Percentiles rank a stretch among this genome's conserved stretches.
phyloP scores from a whole-genome alignment of 306 rosid species.

The Ormosia semicastrata region DNA sequence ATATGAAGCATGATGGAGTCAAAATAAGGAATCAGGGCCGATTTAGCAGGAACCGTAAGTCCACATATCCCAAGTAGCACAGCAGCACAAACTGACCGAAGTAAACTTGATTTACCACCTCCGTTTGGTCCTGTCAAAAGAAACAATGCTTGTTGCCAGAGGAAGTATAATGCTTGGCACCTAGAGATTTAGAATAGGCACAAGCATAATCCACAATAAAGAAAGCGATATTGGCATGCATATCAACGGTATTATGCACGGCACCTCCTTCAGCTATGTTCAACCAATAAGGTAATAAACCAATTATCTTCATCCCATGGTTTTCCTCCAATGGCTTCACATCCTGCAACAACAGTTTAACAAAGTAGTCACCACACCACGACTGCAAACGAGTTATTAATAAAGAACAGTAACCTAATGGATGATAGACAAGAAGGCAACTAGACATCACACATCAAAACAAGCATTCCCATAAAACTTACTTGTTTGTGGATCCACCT shows the following conservation, averaged over 20 bases:
- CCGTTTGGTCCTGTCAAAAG: constrained; percentile 99
- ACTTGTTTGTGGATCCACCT: not conserved
- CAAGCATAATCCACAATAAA: no score
- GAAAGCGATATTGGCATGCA: no score
- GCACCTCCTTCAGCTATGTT: constrained; percentile 76
- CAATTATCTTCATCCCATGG: constrained; percentile 66
- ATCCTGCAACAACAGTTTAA: constrained; percentile 48
- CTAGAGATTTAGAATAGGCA: no score
- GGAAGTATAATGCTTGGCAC: no score
- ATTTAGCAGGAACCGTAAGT: constrained; percentile 88
- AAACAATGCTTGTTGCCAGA: no score
- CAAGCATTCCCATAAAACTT: not conserved
- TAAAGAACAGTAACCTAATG: not conserved
- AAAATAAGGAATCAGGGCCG: constrained; percentile 81
- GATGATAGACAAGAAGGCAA: not conserved
- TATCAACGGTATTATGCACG: constrained; percentile 79
- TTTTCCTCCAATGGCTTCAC: constrained; percentile 35
- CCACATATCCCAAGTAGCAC: constrained; percentile 92
- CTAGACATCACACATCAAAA: not conserved
- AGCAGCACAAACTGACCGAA: constrained; percentile 93
- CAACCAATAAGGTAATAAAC: constrained; percentile 90
- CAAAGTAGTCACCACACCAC: constrained; percentile 13
- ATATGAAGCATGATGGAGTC: constrained; percentile 90
- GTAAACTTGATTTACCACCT: constrained; percentile 95
- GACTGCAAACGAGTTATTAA: not conserved